A percentile compares a stretch with the other conserved stretches of the same genome.
Conservation (phyloP, 768 basidiomycete genomes). For the Phlebiopsis gigantea region DNA sequence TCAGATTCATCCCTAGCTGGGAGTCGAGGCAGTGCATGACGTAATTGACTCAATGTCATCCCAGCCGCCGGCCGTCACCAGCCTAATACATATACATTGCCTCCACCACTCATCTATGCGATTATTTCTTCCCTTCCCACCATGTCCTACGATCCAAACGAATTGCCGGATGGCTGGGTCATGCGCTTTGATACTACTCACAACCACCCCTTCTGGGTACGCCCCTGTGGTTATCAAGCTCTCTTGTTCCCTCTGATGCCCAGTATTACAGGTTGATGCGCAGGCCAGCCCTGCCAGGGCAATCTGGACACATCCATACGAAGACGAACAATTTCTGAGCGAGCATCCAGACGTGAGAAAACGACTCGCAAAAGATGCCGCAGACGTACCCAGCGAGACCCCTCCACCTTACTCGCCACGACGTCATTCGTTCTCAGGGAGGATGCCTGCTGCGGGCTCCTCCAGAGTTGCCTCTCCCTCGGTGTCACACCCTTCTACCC, state of each 20-base stretch:
- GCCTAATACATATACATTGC: neutral
- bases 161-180: constrained; percentile 57
- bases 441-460: neutral
- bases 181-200: constrained; percentile 38
- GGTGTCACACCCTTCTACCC: neutral
- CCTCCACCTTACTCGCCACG: constrained; percentile 22
- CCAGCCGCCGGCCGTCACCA: neutral
- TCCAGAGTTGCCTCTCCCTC: neutral
- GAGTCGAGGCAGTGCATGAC: neutral
- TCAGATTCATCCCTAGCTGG: neutral
- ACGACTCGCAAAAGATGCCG: constrained; percentile 25
- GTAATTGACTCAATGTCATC: neutral
- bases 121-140: neutral
- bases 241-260: neutral
- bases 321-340: constrained; percentile 58
- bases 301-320: constrained; percentile 70
- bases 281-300: constrained; percentile 54
- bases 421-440: constrained; percentile 24
- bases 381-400: constrained; percentile 10
- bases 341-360: constrained; percentile 46
- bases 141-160: constrained; percentile 22
- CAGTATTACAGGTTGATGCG: constrained; percentile 54
- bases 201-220: constrained; percentile 26
- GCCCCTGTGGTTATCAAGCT: neutral
- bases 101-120: neutral